Base-by-base conservation (phyloP, 306 rosid species). In the Bauhinia variegata region DNA sequence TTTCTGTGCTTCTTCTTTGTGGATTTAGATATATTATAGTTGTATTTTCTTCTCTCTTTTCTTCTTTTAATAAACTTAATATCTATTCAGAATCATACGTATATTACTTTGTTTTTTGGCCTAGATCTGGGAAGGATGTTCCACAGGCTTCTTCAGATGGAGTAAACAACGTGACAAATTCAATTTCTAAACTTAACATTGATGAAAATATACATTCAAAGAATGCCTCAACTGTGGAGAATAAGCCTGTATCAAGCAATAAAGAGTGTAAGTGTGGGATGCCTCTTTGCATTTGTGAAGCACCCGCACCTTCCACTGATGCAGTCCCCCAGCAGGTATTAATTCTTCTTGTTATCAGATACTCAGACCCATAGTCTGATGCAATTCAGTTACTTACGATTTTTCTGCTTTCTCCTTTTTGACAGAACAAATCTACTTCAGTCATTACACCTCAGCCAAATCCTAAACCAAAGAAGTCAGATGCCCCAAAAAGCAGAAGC, bases 281-380 rank as follows among this genome's bases (percentile, higher is more conserved):
- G 97, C 99, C 99, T 72, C 88, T 95, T 70, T 95, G 99, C 77
- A 95, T 95, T 54, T 95, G 99, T 74, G 95, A 80, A 84, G 84
- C 95, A 67, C 80, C 96, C 60, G 71, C 78, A 33, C 85, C 95
- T 66, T 75, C 89, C 17, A 36, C 78, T 28, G 81, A 68, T 70
- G 72, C 71, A 60, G 55, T 61, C 59, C 86, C 85, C 42, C 28
- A 56, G 34, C 84, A 74, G 89, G 96, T 95, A 76, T 67, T 51
- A 65, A n/a, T 77, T 71, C 56, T 70, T 65, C 56, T 44, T 37
- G 67, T 54, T 42, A 52, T 43, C 60, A 30, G 33, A 63, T 62
- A 48, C 44, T 23, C 28, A 23, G 2, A 15, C 32, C 16, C 50
- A 36, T 48, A 19, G 34, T 58, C 42, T 46, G 38, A 9, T 52